A percentile compares a stretch with the other conserved stretches of the same genome.
phyloP scores from a whole-genome alignment of 768 basidiomycete genomes.

The Amanita brunnescens region DNA sequence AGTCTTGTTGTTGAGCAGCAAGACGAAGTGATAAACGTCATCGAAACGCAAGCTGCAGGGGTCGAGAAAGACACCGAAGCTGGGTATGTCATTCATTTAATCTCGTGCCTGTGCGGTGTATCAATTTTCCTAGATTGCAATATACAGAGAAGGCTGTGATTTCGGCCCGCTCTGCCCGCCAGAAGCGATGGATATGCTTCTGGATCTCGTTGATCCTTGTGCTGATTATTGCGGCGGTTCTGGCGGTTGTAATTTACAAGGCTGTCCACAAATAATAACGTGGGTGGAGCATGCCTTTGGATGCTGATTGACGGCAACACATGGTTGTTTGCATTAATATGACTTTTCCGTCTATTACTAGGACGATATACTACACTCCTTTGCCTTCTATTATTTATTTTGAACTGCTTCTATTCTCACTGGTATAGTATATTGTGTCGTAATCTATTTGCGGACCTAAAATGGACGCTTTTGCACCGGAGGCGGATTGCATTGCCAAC shows the following conservation, averaged over 20 bases:
- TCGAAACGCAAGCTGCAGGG: slow-evolving; percentile 66
- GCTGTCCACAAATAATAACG: not conserved
- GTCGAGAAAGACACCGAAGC: slow-evolving; percentile 81
- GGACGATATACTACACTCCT: not conserved
- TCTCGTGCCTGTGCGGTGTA: not conserved
- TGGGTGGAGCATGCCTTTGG: not conserved
- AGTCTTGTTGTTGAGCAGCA: slow-evolving; percentile 92
- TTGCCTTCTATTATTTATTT: not conserved
- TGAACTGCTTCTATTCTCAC: not conserved
- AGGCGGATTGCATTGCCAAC: not conserved
- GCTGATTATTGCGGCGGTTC: slow-evolving; percentile 56
- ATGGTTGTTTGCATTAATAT: not conserved
- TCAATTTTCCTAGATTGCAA: slow-evolving; percentile 43
- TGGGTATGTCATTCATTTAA: slow-evolving; percentile 45
- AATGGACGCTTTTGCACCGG: not conserved
- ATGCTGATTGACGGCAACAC: not conserved
- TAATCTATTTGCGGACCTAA: not conserved
- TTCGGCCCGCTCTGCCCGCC: slow-evolving; percentile 82
- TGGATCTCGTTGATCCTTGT: slow-evolving; percentile 57
- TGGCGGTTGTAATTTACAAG: slow-evolving; percentile 35
- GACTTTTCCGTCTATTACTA: not conserved
- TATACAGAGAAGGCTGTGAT: slow-evolving; percentile 84
- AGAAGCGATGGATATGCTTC: slow-evolving; percentile 98
- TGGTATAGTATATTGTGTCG: not conserved
- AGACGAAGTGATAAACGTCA: slow-evolving; percentile 76